These are phyloP conservation scores for Scytalidium sp. DNA, from an alignment of 2,329 filamentous ascomycete species.

Conservation along the genomic window DNA sequence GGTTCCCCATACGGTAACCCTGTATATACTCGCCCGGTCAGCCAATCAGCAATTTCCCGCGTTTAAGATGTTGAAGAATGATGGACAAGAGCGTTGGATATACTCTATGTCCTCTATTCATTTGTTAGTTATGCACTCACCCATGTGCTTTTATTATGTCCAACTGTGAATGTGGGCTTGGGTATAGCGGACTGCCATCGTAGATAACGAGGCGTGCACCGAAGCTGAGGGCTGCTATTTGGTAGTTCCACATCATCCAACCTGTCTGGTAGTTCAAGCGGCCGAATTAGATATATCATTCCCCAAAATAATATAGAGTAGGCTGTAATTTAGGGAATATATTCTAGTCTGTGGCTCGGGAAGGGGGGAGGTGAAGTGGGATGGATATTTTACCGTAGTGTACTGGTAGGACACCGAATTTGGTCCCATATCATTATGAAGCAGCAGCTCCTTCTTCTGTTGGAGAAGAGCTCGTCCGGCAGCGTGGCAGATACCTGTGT, in stretches of 20 bases:
- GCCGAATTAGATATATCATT: too few species aligned
- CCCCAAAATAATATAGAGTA: too few species aligned
- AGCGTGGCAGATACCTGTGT: constrained; percentile 54
- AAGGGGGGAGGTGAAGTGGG: neutral
- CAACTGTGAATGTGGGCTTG: neutral
- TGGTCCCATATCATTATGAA: constrained; percentile 44
- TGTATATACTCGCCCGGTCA: too few species aligned
- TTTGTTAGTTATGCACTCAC: too few species aligned
- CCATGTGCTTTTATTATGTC: neutral
- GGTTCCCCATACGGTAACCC: neutral
- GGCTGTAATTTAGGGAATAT: too few species aligned
- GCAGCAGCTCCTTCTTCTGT: constrained; percentile 53
- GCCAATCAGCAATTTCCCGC: too few species aligned
- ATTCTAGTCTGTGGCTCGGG: too few species aligned
- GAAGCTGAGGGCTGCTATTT: constrained; percentile 32
- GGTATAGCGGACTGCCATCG: constrained; percentile 1
- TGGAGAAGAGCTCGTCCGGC: constrained; percentile 61
- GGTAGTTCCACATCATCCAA: constrained; percentile 81
- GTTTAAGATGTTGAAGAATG: neutral
- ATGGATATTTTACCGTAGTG: constrained; percentile 33
- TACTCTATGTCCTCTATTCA: too few species aligned
- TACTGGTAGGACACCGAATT: constrained; percentile 48
- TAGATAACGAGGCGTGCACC: constrained; percentile 1
- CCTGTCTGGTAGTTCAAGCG: constrained; percentile 42
- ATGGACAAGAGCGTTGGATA: neutral